Conservation (phyloP, 2,329 filamentous ascomycete genomes). For the Colletotrichum sublineola region DNA sequence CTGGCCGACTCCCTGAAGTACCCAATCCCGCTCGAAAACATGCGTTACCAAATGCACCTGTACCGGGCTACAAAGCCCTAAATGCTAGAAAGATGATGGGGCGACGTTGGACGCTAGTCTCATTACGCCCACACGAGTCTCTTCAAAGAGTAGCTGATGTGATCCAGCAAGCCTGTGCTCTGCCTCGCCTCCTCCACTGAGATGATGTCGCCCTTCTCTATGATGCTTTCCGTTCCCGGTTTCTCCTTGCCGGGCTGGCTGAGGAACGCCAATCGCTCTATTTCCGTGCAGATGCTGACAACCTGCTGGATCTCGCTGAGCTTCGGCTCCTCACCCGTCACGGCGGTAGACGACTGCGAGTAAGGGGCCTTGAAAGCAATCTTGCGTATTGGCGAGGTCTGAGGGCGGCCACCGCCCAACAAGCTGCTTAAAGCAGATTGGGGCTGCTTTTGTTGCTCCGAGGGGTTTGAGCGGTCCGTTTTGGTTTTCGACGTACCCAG, state of each 20-base stretch:
- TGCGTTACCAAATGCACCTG: constrained; percentile 93
- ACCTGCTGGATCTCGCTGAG: constrained; percentile 70
- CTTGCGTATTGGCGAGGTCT: constrained; percentile 53
- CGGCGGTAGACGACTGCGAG: constrained; percentile 65
- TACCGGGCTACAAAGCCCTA: constrained; percentile 63
- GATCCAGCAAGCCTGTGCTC: constrained; percentile 88
- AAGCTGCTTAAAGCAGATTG: constrained; percentile 57
- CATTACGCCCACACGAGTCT: constrained; percentile 85
- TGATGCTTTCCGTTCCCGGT: constrained; percentile 56
- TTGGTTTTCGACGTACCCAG: constrained; percentile 48
- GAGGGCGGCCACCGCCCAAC: constrained; percentile 54
- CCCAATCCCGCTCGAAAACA: constrained; percentile 89
- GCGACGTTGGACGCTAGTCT: background rate
- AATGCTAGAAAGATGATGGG: constrained; percentile 12
- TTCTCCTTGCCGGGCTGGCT: constrained; percentile 58
- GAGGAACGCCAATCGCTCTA: constrained; percentile 75
- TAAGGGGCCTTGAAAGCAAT: constrained; percentile 71
- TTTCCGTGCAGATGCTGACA: constrained; percentile 79
- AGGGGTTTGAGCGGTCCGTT: constrained; percentile 4
- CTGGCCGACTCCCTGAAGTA: constrained; percentile 77
- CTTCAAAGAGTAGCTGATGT: constrained; percentile 90
- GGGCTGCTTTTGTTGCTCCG: constrained; percentile 26
- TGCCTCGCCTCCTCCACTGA: constrained; percentile 86
- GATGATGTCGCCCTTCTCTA: constrained; percentile 80
- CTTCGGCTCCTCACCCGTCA: constrained; percentile 61